Base-by-base conservation (phyloP, 2,329 filamentous ascomycete species). In the Xylaria sp. region DNA sequence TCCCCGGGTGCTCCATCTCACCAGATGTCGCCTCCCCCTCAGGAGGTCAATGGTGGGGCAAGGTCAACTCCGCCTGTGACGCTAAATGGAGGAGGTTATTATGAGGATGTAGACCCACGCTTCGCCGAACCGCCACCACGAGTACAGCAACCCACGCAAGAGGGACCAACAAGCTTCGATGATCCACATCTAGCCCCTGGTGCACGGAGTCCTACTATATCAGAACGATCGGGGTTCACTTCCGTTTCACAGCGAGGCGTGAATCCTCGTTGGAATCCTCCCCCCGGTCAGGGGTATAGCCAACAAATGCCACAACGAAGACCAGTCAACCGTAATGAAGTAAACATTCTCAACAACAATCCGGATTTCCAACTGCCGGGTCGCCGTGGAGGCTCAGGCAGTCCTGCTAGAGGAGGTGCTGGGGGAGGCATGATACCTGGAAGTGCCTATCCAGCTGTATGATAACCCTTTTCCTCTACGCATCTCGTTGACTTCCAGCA, bases 91-190 rank as follows among this genome's bases (percentile, higher is more conserved):
- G 79, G 72, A 58, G 82, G 87, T 70, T 98, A 98, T 81, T 97
- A 97, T 77, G 96, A 98, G 84, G 95, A 98, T 78, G 89, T 97
- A 13, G 94, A 97, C 73, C 94, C 95, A 53, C 92, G 90, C 65
- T 98, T 98, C 76, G 92, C 90, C 40, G 86, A 88, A 65, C 79
- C 76, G 51, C 55, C 65, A 67, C 69, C 70, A 42, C 73, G 63
- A 63, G 67, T 59, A 62, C 74, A 62, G 62, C 74, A 74, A 64
- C 55, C 72, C 62, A 71, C 75, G 51, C 74, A 77, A 63, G 77
- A 79, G 48, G 73, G 51, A 23, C 61, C 82, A 61, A 81, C 83
- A 40, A 85, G 84, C 18, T 90, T 89, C 72, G 92, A 94, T 71
- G 89, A 92, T 70, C 78, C 91, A 42, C 87, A 87, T 51, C 86